Evolutionary conservation across 441 rosid species (phyloP), one percentile per base, ranked within the genome.

Genomic region (Raphanus hybrid): DNA sequence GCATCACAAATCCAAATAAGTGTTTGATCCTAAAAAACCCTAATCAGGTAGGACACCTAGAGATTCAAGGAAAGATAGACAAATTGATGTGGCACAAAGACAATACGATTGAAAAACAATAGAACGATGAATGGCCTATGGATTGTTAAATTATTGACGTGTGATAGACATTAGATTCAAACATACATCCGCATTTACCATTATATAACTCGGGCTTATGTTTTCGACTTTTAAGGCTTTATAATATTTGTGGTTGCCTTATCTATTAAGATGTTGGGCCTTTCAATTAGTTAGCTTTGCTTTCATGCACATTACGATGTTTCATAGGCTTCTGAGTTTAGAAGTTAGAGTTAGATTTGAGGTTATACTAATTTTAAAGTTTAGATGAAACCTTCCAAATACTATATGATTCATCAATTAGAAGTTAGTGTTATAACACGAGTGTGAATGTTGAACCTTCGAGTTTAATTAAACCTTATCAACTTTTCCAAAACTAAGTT

Each of bases 191-290:
- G n/a, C n/a, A n/a, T n/a, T n/a, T n/a, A n/a, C n/a, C n/a, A n/a
- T n/a, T n/a, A n/a, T n/a, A 52, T 45, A 14, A 52, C 14, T 52
- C 29, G 7, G 64, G 77, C 64, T 29, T 73, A 35, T 73, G n/a
- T 45, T 41, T 45, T 45, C 3, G 12, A 45, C 11, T 8, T 52
- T 34, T 64, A 15, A 57, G 54, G 27, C 35, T 32, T 71, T 15
- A 10, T 60, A 16, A 1, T 11, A 43, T 7, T 0, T 6, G 4
- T 64, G 39, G 54, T 11, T 59, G 2, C 37, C 37, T 50, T 64
- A n/a, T 73, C 8, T 52, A 16, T 52, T 52, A 52, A 14, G 20
- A 52, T 4, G 62, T 35, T 52, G 54, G 39, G 26, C 16, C 55
- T 73, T 9, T 35, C 27, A 14, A 34, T 12, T 50, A n/a, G 3